Conservation (phyloP, 1,284 basidiomycete genomes). For the Porodaedalea pini region DNA sequence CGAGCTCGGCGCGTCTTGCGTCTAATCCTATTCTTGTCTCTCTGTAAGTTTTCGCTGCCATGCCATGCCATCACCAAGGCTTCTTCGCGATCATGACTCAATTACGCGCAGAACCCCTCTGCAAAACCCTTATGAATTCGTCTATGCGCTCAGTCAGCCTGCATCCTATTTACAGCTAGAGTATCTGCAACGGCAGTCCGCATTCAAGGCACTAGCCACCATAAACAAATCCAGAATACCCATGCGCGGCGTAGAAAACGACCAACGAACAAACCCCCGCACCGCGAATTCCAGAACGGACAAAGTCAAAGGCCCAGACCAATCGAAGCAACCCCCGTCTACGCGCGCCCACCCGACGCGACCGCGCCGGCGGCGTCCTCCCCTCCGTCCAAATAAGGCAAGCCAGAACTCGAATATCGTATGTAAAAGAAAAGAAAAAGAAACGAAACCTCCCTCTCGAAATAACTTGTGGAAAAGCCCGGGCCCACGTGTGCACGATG, state of each 20-base stretch:
- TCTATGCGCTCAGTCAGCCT: too few relatives aligned
- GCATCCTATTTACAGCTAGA: too few relatives aligned
- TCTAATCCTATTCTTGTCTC: not conserved
- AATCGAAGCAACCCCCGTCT: not conserved
- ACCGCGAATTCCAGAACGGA: not conserved
- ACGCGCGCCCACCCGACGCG: not conserved
- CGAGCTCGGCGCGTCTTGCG: not conserved
- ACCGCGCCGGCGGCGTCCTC: too few relatives aligned
- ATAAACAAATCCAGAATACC: too few relatives aligned
- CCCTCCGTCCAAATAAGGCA: not conserved
- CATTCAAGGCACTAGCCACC: too few relatives aligned
- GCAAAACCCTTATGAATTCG: too few relatives aligned
- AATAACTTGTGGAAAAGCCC: not conserved
- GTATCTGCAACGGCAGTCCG: too few relatives aligned
- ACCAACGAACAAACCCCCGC: not conserved
- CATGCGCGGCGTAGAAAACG: too few relatives aligned
- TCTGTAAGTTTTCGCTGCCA: too few relatives aligned
- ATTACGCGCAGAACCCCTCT: too few relatives aligned
- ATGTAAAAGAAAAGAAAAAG: not conserved
- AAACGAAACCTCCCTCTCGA: too few relatives aligned
- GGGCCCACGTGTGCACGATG: not conserved
- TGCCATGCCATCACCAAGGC: not conserved
- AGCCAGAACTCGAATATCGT: not conserved
- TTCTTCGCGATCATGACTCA: conserved; percentile 1
- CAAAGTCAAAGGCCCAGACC: not conserved